Conservation (phyloP, 768 basidiomycete species). For the Hemileccinum rubropunctum region DNA sequence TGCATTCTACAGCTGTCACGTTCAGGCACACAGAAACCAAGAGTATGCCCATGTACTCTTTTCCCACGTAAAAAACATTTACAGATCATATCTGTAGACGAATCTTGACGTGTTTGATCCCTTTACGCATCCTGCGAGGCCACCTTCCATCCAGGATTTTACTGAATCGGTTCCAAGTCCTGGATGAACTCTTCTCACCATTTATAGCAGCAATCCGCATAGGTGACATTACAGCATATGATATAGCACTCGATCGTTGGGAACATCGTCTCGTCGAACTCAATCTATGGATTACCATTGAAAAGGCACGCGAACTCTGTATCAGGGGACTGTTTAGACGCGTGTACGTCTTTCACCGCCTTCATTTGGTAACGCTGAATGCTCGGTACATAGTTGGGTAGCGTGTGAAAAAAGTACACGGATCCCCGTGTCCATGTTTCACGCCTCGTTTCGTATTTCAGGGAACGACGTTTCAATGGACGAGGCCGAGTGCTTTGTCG, state of each 20-base stretch:
- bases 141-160: slow-evolving; percentile 77
- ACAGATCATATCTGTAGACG: slow-evolving; percentile 48
- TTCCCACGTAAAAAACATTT: not conserved
- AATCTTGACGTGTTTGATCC: slow-evolving; percentile 87
- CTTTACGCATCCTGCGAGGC: slow-evolving; percentile 84
- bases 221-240: slow-evolving; percentile 81
- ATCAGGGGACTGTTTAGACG: slow-evolving; percentile 77
- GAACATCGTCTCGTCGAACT: slow-evolving; percentile 80
- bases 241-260: slow-evolving; percentile 66
- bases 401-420: slow-evolving; percentile 69
- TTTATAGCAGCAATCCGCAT: slow-evolving; percentile 76
- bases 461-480: slow-evolving; percentile 68
- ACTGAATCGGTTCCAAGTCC: slow-evolving; percentile 66
- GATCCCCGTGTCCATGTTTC: slow-evolving; percentile 80
- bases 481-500: slow-evolving; percentile 91
- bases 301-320: slow-evolving; percentile 85
- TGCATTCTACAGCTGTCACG: slow-evolving; percentile 83
- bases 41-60: slow-evolving; percentile 51
- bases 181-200: slow-evolving; percentile 71
- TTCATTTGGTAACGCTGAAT: not conserved
- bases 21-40: slow-evolving; percentile 68
- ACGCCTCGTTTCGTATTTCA: slow-evolving; percentile 67
- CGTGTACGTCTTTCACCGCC: slow-evolving; percentile 50
- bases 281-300: slow-evolving; percentile 83
- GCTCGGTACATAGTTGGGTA: slow-evolving; percentile 61